A percentile compares a stretch with the other conserved stretches of the same genome.
phyloP scores from a whole-genome alignment of 2,329 filamentous ascomycete genomes.

The Parastagonospora nodorum region DNA sequence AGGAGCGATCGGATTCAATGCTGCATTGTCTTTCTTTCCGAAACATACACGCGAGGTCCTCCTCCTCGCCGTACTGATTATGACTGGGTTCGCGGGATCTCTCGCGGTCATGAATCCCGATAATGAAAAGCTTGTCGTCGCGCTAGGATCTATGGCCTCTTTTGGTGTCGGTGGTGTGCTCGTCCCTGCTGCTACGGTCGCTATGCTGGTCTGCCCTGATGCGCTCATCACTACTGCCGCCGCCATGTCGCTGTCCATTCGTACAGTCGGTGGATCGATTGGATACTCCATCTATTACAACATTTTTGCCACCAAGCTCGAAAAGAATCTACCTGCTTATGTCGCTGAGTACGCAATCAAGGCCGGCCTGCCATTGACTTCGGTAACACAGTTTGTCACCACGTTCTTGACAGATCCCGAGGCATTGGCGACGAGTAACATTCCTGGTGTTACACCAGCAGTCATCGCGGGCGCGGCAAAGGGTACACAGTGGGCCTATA shows the following conservation, averaged over 20 bases:
- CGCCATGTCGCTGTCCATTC: conserved; percentile 53
- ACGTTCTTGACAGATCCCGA: conserved; percentile 34
- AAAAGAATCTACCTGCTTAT: conserved; percentile 28
- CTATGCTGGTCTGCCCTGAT: conserved; percentile 42
- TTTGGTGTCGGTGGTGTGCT: conserved; percentile 47
- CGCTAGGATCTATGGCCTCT: conserved; percentile 38
- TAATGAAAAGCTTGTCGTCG: conserved; percentile 36
- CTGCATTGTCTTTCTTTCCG: conserved; percentile 30
- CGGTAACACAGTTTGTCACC: conserved; percentile 43
- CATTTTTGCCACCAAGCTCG: conserved; percentile 39
- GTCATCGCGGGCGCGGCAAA: conserved; percentile 33
- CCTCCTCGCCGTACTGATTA: conserved; percentile 35
- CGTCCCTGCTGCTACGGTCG: conserved; percentile 41
- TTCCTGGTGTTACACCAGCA: conserved; percentile 32
- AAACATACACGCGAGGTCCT: conserved; percentile 31
- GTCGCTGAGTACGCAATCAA: conserved; percentile 36
- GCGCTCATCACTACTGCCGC: conserved; percentile 44
- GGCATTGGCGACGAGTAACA: conserved; percentile 15
- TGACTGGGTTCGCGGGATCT: conserved; percentile 40
- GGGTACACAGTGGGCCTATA: conserved; percentile 37
- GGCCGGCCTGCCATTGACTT: conserved; percentile 46
- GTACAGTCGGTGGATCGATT: conserved; percentile 48
- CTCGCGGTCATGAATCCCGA: conserved; percentile 38
- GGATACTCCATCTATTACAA: conserved; percentile 45
- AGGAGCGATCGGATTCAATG: conserved; percentile 39